A percentile compares a stretch with the other conserved stretches of the same genome.
Conservation (phyloP, 768 basidiomycete genomes). For the Cyclocybe aegerita region DNA sequence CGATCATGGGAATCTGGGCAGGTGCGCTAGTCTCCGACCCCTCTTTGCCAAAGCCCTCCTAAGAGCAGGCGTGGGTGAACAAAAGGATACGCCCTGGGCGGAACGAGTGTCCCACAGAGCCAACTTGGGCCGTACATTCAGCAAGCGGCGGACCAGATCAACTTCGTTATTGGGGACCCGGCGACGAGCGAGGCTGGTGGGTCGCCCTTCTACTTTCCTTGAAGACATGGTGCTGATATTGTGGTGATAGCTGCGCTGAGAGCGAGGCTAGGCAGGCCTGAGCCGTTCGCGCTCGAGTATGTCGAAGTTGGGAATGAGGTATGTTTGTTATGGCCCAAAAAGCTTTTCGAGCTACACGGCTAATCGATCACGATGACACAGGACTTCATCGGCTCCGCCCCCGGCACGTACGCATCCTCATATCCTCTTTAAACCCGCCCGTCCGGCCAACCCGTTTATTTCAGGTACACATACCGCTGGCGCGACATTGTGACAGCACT, state of each 20-base stretch:
- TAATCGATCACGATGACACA: constrained; percentile 1
- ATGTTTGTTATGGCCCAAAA: constrained; percentile 20
- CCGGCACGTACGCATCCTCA: constrained; percentile 14
- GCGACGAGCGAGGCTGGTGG: constrained; percentile 3
- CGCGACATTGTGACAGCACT: constrained; percentile 43
- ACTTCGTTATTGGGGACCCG: constrained; percentile 8
- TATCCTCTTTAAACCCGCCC: not conserved
- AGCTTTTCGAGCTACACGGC: not conserved
- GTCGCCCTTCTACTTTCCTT: not conserved
- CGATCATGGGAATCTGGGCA: constrained; percentile 67
- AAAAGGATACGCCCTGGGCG: constrained; percentile 54
- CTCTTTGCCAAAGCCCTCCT: too few species aligned
- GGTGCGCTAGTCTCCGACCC: constrained; percentile 30
- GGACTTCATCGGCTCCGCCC: constrained; percentile 25
- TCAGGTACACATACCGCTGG: constrained; percentile 56
- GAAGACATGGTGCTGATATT: constrained; percentile 16
- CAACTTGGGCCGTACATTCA: constrained; percentile 53
- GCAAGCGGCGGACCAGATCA: constrained; percentile 50
- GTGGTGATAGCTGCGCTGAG: constrained; percentile 37
- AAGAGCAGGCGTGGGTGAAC: too few species aligned
- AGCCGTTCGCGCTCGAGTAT: constrained; percentile 47
- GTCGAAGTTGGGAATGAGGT: constrained; percentile 63
- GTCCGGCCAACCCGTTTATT: not conserved
- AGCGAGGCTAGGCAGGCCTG: constrained; percentile 51
- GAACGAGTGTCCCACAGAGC: constrained; percentile 41